Evolutionary conservation across 2,329 filamentous ascomycete genomes (phyloP).

Genomic region (Scopulariopsis brevicaulis): DNA sequence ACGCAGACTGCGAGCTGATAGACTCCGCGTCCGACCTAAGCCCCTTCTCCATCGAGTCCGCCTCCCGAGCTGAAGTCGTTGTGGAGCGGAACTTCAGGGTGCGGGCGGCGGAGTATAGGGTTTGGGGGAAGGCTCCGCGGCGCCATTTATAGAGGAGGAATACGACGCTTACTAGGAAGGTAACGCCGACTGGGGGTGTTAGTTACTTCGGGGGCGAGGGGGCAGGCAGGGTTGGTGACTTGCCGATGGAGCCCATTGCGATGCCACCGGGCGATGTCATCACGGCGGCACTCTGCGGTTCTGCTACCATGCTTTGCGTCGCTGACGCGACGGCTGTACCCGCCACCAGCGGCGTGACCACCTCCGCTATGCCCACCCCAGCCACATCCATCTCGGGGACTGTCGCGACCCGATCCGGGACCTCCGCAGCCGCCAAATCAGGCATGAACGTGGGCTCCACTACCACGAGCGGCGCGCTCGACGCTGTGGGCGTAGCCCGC

Average conservation of each 20-base stretch:
- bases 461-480: not conserved
- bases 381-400: not conserved
- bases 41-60: constrained; percentile 4
- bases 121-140: constrained; percentile 3
- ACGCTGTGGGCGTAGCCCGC: not conserved
- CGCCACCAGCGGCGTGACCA: not conserved
- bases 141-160: constrained; percentile 6
- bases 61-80: not conserved
- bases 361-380: not conserved
- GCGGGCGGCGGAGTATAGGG: not conserved
- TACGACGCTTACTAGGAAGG: constrained; percentile 4
- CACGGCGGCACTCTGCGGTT: not conserved
- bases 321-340: not conserved
- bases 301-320: not conserved
- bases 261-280: not conserved
- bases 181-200: constrained; percentile 4
- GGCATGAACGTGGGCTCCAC: not conserved
- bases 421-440: not conserved
- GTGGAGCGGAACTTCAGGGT: not conserved
- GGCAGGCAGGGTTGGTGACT: not conserved
- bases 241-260: not conserved
- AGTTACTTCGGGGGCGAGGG: not conserved
- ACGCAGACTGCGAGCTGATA: not conserved
- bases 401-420: not conserved
- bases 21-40: not conserved